Evolutionary conservation across 2,329 filamentous ascomycete species (phyloP).

Genomic region (Bipolaris oryzae): DNA sequence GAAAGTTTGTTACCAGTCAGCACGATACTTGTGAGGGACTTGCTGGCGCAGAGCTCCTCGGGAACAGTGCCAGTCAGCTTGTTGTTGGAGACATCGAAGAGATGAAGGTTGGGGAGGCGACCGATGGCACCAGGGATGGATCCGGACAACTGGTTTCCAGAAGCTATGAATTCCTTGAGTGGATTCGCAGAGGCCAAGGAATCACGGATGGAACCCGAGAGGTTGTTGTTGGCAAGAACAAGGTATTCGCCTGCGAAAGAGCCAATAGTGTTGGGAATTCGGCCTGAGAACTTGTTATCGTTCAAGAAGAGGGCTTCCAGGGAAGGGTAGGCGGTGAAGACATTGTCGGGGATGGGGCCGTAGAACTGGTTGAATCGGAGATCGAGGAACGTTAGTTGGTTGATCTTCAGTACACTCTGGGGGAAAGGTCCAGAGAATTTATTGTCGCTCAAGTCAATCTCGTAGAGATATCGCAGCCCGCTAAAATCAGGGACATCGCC

Average conservation of each 20-base stretch:
- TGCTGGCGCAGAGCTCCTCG: background rate
- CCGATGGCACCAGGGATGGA: background rate
- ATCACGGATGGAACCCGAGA: background rate
- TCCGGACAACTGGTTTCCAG: background rate
- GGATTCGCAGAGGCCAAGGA: background rate
- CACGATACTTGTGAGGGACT: background rate
- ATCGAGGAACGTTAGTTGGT: background rate
- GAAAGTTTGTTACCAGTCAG: background rate
- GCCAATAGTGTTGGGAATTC: background rate
- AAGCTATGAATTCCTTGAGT: background rate
- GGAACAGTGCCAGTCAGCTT: background rate
- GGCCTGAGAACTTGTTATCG: background rate
- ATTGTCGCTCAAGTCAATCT: slow-evolving; percentile 1
- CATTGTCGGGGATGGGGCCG: background rate
- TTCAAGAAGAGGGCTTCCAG: background rate
- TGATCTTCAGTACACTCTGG: background rate
- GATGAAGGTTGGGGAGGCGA: background rate
- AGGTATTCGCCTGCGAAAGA: background rate
- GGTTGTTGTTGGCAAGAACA: background rate
- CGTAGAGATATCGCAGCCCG: background rate
- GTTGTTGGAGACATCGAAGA: background rate
- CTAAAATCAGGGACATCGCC: background rate
- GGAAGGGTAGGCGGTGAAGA: background rate
- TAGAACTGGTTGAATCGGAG: background rate
- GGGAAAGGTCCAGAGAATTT: background rate